Base-by-base conservation (phyloP, 1,284 basidiomycete species). In the Lentinula novae-zelandiae region DNA sequence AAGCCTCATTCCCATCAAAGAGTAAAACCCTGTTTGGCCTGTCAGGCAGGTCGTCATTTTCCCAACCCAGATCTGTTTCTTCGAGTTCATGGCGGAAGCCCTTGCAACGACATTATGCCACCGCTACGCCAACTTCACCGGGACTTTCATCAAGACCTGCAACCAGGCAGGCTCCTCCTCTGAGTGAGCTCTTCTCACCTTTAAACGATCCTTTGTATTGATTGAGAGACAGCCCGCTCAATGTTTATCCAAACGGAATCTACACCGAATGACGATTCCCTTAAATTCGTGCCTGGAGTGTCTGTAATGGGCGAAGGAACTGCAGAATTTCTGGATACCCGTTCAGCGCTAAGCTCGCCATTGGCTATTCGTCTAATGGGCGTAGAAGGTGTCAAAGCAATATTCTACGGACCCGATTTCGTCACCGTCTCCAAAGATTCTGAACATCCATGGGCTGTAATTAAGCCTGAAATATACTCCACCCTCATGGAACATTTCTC, bases 381-480 rank as follows among this genome's bases (percentile, higher is more conserved):
- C 62, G 86, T 99, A 60, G 90, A 96, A 58, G 97, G 96, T 55
- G 89, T 99, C 62, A 85, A 83, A 33, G 83, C 83, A 58, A 86
- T 99, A 42, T 98, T 98, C 73, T 99, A 93, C 72, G 96, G 96
- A 0, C 97, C 96, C 2, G 97, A 99, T 75, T 99, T 99, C 71
- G 94, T 99, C 69, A 96, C 96, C 0, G 93, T 99, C 57, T 93
- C 91, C 53, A 99, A 98, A 76, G 91, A 95, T 71, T 81, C 89
- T 42, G 92, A 92, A 67, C 86, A 88, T 66, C 76, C 85, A 8
- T 99, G 96, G 96, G 77, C 90, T 2, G 85, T 96, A 36, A 77
- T 99, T 66, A 99, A 99, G 74, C 97, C 96, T n/a, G 97, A 99
- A 76, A 88, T 99, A 57, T 99, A 98, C 74, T 92, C 94, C n/a